These are phyloP conservation scores for Stropharia rugosoannulata DNA, from an alignment of 768 basidiomycete species.

Conservation along the genomic window DNA sequence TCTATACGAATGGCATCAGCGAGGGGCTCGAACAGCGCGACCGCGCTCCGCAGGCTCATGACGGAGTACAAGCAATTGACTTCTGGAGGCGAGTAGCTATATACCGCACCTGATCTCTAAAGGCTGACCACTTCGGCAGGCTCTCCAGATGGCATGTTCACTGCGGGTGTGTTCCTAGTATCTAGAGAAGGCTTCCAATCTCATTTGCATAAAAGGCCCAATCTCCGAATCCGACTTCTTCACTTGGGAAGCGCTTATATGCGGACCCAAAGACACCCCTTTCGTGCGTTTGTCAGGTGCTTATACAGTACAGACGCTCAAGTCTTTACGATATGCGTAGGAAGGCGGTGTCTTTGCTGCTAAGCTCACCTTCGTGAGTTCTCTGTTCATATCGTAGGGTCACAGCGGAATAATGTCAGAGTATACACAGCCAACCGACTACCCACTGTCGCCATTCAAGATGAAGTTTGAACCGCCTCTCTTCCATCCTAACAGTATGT, in stretches of 20 bases:
- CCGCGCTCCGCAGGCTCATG: constrained; percentile 86
- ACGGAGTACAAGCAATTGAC: constrained; percentile 90
- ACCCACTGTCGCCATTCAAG: constrained; percentile 98
- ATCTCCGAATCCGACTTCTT: constrained; percentile 93
- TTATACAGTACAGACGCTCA: not conserved
- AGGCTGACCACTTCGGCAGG: constrained; percentile 37
- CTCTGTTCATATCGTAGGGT: constrained; percentile 13
- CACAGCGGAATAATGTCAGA: not conserved
- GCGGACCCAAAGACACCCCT: constrained; percentile 92
- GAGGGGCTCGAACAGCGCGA: constrained; percentile 55
- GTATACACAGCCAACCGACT: constrained; percentile 72
- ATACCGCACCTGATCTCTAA: not conserved
- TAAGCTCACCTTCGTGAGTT: constrained; percentile 85
- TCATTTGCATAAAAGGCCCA: constrained; percentile 49
- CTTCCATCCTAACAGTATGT: constrained; percentile 95
- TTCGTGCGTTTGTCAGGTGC: constrained; percentile 56
- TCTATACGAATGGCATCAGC: constrained; percentile 13
- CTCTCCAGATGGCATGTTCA: constrained; percentile 95
- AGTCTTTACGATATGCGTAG: constrained; percentile 33
- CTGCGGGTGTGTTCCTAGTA: constrained; percentile 57
- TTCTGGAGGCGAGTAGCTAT: constrained; percentile 54
- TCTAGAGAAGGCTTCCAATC: not conserved
- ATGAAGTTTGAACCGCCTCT: constrained; percentile 98
- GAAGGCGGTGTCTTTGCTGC: constrained; percentile 96
- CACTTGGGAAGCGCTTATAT: constrained; percentile 94